Evolutionary conservation across 2,329 filamentous ascomycete genomes (phyloP), one percentile per base, ranked within the genome.

Genomic region (Sporothrix inflata): DNA sequence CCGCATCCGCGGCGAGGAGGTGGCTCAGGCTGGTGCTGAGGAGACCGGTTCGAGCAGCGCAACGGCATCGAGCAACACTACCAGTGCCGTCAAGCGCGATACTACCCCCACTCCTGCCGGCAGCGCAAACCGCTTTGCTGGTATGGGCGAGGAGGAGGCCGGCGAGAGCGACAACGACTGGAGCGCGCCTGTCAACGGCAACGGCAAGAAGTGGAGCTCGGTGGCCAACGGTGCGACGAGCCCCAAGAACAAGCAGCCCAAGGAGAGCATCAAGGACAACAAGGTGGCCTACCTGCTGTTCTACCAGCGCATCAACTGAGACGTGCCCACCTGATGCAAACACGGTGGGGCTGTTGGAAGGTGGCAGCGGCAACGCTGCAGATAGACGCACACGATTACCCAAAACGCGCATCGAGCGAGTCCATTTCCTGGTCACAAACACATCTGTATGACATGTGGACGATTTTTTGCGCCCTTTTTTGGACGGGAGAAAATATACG

Each of bases 281-380:
- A 97, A 97, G 86, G 95, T 98, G 73, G 96, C 96, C 4, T 99
- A 99, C 82, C 89, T 99, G 76, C 84, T 99, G 79, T 97, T 99
- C 83, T 99, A 99, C 81, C 92, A 98, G 84, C 90, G 89, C 78
- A 88, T 96, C 74, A 88, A 76, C 71, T 71, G 42, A 66, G 45
- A 21, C 11, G 38, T 4, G 47, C 47, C 19, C 47, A 8, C 16
- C 5, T 34, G 3, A 6, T 6, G 30, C 30, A 34, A 34, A 3
- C 6, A 6, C 30, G 30, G 30, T 6, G 30, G 30, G 30, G 30
- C 3, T 6, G 30, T 34, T 34, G 30, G 21, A 45, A 24, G 38
- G 4, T 11, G 19, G 57, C 19, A 61, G 34, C 57, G 16, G 19
- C 57, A 19, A 61, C 57, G 57, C 57, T 61, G 57, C 57, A 61